phyloP scores from a whole-genome alignment of 495 filamentous ascomycete species.

The Umbilicaria muhlenbergii region DNA sequence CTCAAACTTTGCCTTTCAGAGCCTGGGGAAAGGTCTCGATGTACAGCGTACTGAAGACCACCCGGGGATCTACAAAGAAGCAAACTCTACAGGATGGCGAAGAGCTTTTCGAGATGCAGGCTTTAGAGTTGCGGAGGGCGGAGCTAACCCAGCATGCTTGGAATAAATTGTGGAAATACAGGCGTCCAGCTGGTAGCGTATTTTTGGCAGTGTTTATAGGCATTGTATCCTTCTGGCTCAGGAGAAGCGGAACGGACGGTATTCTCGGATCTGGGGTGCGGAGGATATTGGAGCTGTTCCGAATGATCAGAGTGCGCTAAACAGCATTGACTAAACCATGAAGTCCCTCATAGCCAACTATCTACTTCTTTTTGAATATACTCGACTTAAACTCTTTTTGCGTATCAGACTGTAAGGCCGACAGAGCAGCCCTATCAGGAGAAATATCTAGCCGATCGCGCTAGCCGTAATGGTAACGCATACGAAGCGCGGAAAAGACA shows the following conservation, averaged over 20 bases:
- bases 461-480: no score
- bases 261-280: not conserved
- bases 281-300: slow-evolving; percentile 1
- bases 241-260: slow-evolving; percentile 27
- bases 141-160: slow-evolving; percentile 40
- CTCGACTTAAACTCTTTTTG: no score
- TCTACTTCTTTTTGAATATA: no score
- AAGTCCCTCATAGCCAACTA: no score
- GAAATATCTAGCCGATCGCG: no score
- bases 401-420: no score
- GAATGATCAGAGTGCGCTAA: not conserved
- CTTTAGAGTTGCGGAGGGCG: slow-evolving; percentile 44
- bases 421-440: no score
- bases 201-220: slow-evolving; percentile 50
- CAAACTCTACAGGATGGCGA: slow-evolving; percentile 46
- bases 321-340: no score
- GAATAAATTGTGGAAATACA: slow-evolving; percentile 40
- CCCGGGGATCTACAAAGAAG: slow-evolving; percentile 28
- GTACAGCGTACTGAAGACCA: slow-evolving; percentile 75
- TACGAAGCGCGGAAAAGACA: no score
- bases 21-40: slow-evolving; percentile 57
- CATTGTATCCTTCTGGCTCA: slow-evolving; percentile 36
- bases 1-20: slow-evolving; percentile 44
- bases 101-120: slow-evolving; percentile 50
- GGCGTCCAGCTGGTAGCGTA: slow-evolving; percentile 37